Evolutionary conservation across 768 basidiomycete genomes (phyloP).

Genomic region (Russula vinacea): DNA sequence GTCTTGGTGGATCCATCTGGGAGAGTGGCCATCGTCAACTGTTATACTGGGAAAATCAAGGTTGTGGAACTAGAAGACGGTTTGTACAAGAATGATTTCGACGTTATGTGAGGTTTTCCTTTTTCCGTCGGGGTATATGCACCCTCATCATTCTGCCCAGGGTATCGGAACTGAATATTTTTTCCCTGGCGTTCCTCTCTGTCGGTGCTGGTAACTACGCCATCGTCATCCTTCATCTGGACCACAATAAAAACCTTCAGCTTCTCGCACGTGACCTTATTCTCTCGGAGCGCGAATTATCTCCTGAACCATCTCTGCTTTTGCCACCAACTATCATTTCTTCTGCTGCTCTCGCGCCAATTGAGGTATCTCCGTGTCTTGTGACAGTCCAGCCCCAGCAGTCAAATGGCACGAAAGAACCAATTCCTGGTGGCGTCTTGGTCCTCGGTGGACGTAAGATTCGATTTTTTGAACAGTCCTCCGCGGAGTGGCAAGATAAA

Average conservation of each 20-base stretch:
- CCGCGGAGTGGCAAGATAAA: slow-evolving; percentile 47
- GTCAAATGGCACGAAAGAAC: slow-evolving; percentile 34
- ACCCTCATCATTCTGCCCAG: slow-evolving; percentile 37
- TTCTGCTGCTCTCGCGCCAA: slow-evolving; percentile 41
- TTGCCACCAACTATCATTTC: slow-evolving; percentile 55
- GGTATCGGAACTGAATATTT: slow-evolving; percentile 62
- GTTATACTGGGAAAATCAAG: slow-evolving; percentile 69
- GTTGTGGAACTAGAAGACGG: slow-evolving; percentile 58
- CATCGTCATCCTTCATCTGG: slow-evolving; percentile 66
- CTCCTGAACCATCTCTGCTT: slow-evolving; percentile 44
- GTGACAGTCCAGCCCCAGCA: slow-evolving; percentile 39
- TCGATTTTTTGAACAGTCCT: slow-evolving; percentile 56
- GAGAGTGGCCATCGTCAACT: slow-evolving; percentile 55
- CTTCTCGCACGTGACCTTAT: slow-evolving; percentile 58
- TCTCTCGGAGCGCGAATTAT: slow-evolving; percentile 50
- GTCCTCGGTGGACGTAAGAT: slow-evolving; percentile 67
- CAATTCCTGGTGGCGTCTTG: slow-evolving; percentile 62
- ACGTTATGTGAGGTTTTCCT: slow-evolving; percentile 54
- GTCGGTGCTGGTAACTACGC: slow-evolving; percentile 43
- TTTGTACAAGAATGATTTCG: slow-evolving; percentile 53
- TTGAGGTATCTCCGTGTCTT: slow-evolving; percentile 33
- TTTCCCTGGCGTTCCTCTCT: slow-evolving; percentile 63
- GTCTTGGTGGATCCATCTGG: slow-evolving; percentile 65
- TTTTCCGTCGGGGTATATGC: background rate
- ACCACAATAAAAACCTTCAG: slow-evolving; percentile 60